Evolutionary conservation across 2,329 filamentous ascomycete species (phyloP).

Genomic region (Ascochyta koolunga): DNA sequence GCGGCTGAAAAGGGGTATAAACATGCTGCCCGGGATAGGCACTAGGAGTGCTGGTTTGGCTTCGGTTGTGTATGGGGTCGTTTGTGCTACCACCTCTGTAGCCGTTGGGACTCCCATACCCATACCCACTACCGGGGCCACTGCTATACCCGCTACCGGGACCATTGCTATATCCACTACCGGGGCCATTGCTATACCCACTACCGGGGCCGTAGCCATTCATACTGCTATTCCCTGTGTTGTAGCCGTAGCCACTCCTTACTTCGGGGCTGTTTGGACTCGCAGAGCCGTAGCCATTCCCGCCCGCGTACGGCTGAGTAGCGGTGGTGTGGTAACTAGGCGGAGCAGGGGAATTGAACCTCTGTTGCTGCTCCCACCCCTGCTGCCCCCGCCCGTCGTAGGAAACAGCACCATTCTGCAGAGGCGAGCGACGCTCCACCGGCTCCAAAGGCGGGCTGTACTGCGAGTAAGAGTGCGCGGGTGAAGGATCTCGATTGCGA

Average conservation of each 20-base stretch:
- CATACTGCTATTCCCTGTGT: no score
- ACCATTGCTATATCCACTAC: no score
- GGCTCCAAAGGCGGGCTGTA: conserved; percentile 18
- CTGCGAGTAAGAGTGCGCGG: conserved; percentile 21
- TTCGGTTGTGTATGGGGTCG: neutral
- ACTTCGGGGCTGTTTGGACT: conserved; percentile 1
- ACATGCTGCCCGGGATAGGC: conserved; percentile 22
- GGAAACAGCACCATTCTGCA: no score
- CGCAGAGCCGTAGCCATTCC: no score
- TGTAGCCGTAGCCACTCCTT: neutral
- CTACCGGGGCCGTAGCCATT: no score
- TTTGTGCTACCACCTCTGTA: no score
- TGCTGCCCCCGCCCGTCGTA: no score
- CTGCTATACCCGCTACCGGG: no score
- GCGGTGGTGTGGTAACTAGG: conserved; percentile 17
- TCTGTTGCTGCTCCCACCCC: no score
- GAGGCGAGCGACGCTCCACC: conserved; percentile 17
- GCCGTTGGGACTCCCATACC: no score
- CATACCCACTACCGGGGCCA: no score
- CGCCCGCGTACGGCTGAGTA: conserved; percentile 1
- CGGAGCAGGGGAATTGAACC: conserved; percentile 9
- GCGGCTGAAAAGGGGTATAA: conserved; percentile 23
- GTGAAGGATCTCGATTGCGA: conserved; percentile 23
- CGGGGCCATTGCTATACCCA: no score
- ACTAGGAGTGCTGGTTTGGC: conserved; percentile 1